Evolutionary conservation across 345 rosid genomes (phyloP).

Genomic region (Abelmoschus esculentus): DNA sequence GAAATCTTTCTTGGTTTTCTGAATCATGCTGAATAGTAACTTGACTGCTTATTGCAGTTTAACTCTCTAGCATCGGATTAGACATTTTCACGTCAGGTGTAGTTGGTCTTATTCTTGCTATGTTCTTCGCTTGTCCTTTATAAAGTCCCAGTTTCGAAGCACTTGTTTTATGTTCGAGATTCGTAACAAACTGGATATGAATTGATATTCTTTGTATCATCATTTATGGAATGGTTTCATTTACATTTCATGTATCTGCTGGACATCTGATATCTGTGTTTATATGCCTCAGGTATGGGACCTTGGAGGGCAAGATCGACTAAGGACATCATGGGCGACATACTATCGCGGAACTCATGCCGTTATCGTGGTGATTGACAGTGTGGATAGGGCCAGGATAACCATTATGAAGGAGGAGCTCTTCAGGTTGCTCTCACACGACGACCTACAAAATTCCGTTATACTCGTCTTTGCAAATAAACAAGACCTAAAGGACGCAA

Average conservation of each 20-base stretch:
- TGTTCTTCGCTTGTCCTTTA: not conserved
- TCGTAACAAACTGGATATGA: not conserved
- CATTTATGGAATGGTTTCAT: not conserved
- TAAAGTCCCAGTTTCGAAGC: not conserved
- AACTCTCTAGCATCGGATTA: not conserved
- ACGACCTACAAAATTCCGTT: constrained; percentile 64
- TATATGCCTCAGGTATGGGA: constrained; percentile 70
- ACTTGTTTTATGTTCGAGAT: not conserved
- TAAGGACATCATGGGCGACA: constrained; percentile 92
- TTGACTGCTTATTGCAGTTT: not conserved
- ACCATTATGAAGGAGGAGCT: constrained; percentile 86
- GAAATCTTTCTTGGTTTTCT: not conserved
- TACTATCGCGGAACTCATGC: constrained; percentile 92
- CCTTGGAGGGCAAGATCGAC: constrained; percentile 94
- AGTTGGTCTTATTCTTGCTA: not conserved
- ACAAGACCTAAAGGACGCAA: constrained; percentile 87
- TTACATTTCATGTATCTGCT: not conserved
- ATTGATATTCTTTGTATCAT: not conserved
- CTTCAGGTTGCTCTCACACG: constrained; percentile 69
- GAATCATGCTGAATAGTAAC: not conserved
- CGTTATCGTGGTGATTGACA: constrained; percentile 55
- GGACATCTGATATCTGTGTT: not conserved
- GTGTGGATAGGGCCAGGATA: constrained; percentile 39
- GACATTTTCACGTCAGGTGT: not conserved
- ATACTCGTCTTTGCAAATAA: constrained; percentile 84